phyloP scores from a whole-genome alignment of 129 eudicot genomes.

The Centrapalus pauciflorus region DNA sequence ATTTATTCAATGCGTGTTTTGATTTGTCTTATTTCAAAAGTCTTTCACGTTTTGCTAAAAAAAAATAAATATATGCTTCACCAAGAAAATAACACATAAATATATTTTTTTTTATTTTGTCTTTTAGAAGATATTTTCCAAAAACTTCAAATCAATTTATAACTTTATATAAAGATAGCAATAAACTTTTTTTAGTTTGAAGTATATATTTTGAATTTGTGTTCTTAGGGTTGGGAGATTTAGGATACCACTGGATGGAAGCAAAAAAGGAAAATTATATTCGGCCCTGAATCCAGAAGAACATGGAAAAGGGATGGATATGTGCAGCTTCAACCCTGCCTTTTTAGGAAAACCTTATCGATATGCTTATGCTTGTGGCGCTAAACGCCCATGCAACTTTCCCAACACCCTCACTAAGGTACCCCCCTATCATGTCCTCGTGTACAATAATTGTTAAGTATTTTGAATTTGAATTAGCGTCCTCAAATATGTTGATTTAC shows the following conservation, averaged over 20 bases:
- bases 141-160: no score
- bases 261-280: conserved; percentile 64
- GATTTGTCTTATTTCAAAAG: no score
- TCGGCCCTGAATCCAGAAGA: conserved; percentile 88
- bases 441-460: no score
- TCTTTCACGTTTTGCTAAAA: no score
- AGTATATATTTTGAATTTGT: background rate
- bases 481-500: conserved; percentile 4
- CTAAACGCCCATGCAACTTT: conserved; percentile 83
- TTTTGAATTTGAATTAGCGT: no score
- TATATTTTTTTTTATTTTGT: no score
- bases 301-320: conserved; percentile 93
- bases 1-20: no score
- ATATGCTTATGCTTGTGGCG: conserved; percentile 97
- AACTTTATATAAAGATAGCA: no score
- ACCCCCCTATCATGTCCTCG: background rate
- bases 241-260: conserved; percentile 83
- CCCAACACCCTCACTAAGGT: conserved; percentile 99
- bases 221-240: conserved; percentile 77
- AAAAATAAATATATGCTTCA: no score
- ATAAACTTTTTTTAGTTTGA: no score
- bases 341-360: conserved; percentile 76
- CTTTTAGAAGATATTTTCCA: no score
- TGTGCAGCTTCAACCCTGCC: conserved; percentile 89
- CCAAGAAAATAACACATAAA: no score